These are phyloP conservation scores for Chaetomium sp. DNA, from an alignment of 2,329 filamentous ascomycete genomes.

Conservation along the genomic window DNA sequence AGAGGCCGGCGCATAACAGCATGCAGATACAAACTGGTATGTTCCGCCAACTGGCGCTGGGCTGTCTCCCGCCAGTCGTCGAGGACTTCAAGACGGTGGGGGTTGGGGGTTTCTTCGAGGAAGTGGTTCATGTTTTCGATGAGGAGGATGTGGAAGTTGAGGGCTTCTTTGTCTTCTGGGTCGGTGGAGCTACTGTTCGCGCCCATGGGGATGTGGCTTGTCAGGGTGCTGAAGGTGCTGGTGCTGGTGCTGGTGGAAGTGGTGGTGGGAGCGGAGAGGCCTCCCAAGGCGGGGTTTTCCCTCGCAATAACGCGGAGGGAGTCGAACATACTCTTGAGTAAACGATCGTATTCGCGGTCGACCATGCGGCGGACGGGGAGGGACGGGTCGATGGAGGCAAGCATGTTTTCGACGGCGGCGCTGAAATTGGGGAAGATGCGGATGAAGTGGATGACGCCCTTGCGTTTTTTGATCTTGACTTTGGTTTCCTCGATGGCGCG, in stretches of 20 bases:
- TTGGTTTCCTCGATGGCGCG: conserved; percentile 96
- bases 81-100: conserved; percentile 65
- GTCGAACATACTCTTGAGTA: conserved; percentile 95
- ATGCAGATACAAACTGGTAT: conserved; percentile 79
- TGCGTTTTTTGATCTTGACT: conserved; percentile 97
- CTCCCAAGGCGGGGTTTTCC: conserved; percentile 51
- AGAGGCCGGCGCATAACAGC: conserved; percentile 84
- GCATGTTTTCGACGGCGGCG: conserved; percentile 76
- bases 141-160: conserved; percentile 94
- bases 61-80: conserved; percentile 79
- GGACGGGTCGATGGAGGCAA: conserved; percentile 50
- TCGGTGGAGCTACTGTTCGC: conserved; percentile 31
- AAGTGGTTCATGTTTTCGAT: conserved; percentile 99
- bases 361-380: conserved; percentile 67
- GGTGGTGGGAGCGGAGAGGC: conserved; percentile 15
- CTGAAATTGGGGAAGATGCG: conserved; percentile 85
- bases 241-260: not conserved
- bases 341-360: conserved; percentile 79
- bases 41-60: conserved; percentile 70
- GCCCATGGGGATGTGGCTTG: no score
- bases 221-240: no score
- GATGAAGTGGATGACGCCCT: conserved; percentile 93
- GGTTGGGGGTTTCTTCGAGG: conserved; percentile 80
- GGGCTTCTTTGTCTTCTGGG: conserved; percentile 86
- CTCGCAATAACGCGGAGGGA: conserved; percentile 88